Evolutionary conservation across 2,329 filamentous ascomycete genomes (phyloP), one percentile per base, ranked within the genome.

Genomic region (Colletotrichum incanum): DNA sequence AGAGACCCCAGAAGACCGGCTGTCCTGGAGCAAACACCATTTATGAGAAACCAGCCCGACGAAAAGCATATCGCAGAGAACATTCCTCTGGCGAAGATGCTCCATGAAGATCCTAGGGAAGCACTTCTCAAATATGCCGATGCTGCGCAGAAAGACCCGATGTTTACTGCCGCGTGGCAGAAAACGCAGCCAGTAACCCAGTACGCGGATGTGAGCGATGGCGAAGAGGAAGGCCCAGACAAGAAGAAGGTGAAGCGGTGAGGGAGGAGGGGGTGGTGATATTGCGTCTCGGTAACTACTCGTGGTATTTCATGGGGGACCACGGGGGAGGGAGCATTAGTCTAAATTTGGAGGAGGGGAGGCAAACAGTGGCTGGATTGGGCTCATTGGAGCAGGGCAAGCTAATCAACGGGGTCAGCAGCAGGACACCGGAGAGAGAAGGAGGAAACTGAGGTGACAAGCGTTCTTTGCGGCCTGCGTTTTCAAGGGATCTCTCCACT

Each of bases 111-210:
- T 84, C 96, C 96, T 0, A 88, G 96, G 74, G 96, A 98, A 82
- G 96, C 96, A 56, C 84, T 99, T 78, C 84, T 99, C 72, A 98
- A 97, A 84, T 99, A 98, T 86, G 96, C 95, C 47, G 94, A 97
- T 67, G 92, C 97, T 79, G 95, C 95, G 16, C 91, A 97, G 82
- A 96, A 94, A 80, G 95, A 98, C 80, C 96, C 95, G 0, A 88
- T 98, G 77, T 99, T 98, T 79, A 99, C 96, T 39, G 94, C 93
- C 76, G 96, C 95, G 20, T 99, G 95, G 93, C 93, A 93, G 79
- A 89, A 93, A 76, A 98, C 95, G 47, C 96, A 98, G 84, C 96
- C 96, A 0, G 92, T 95, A 76, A 94, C 95, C 34, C 93, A 98
- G 75, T 99, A 97, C 84, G 93, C 93, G 9, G 94, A 98, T 54